Evolutionary conservation across 805 yeast genomes (phyloP).

Genomic region (Candida ipomoeae): DNA sequence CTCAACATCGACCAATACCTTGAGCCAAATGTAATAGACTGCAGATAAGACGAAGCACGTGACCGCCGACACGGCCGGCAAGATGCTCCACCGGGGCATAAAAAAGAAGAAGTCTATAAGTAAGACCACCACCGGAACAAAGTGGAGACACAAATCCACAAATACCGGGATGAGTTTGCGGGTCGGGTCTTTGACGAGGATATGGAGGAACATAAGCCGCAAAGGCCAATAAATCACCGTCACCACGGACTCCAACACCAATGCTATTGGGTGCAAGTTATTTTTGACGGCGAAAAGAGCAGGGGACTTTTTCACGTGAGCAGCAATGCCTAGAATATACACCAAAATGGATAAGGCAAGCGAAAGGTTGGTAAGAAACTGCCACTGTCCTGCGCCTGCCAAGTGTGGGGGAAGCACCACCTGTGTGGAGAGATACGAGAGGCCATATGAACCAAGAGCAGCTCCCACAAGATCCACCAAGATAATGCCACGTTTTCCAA

Average conservation of each 20-base stretch:
- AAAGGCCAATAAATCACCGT: constrained; percentile 68
- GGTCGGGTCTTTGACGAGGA: constrained; percentile 41
- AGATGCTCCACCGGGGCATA: constrained; percentile 43
- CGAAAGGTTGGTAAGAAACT: constrained; percentile 68
- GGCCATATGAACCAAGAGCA: constrained; percentile 28
- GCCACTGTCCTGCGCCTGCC: constrained; percentile 60
- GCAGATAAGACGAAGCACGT: constrained; percentile 37
- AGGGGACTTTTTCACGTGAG: constrained; percentile 27
- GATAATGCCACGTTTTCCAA: constrained; percentile 30
- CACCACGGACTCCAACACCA: constrained; percentile 59
- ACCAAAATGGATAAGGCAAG: constrained; percentile 45
- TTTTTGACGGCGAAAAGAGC: constrained; percentile 33
- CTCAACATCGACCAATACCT: constrained; percentile 42
- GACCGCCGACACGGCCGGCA: constrained; percentile 33
- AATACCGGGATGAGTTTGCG: constrained; percentile 40
- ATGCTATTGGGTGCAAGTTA: constrained; percentile 48
- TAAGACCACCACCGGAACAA: constrained; percentile 53
- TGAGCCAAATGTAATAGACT: constrained; percentile 53
- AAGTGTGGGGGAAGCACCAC: constrained; percentile 47
- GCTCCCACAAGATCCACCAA: constrained; percentile 24
- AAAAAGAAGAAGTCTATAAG: constrained; percentile 51
- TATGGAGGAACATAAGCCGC: constrained; percentile 45
- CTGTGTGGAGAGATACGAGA: constrained; percentile 15
- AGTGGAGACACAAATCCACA: constrained; percentile 57
- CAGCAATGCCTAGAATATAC: constrained; percentile 34